Percentiles rank a stretch among this genome's conserved stretches.
phyloP scores from a whole-genome alignment of 2,329 filamentous ascomycete species.

The Talaromyces verruculosus region DNA sequence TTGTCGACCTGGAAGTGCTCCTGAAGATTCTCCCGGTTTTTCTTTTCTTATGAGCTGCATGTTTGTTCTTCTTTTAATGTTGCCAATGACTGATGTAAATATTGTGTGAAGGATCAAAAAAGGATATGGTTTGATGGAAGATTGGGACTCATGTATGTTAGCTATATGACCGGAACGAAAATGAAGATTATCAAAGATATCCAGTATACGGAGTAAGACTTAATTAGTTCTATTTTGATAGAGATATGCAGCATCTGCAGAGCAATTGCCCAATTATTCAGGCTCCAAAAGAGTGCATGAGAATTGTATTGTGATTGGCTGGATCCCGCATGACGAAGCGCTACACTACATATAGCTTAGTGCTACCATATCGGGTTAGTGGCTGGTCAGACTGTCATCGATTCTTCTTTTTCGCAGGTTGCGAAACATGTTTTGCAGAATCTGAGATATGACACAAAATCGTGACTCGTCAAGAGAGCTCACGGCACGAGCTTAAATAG shows the following conservation, averaged over 20 bases:
- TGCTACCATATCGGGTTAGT: not conserved
- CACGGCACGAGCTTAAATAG: not conserved
- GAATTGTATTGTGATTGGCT: not conserved
- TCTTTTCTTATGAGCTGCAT: not conserved
- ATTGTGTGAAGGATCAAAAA: not conserved
- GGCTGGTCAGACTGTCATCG: not conserved
- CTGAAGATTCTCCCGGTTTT: not conserved
- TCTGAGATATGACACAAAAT: not conserved
- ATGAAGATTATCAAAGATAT: not conserved
- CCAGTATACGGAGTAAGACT: not conserved
- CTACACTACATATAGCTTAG: not conserved
- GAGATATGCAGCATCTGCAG: not conserved
- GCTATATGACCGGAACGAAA: not conserved
- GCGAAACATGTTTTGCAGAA: not conserved
- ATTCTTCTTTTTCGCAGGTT: not conserved
- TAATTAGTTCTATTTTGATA: too few species aligned
- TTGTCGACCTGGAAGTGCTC: constrained; percentile 11
- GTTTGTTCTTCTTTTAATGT: not conserved
- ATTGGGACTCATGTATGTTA: not conserved
- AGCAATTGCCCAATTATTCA: not conserved
- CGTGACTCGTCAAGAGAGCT: not conserved
- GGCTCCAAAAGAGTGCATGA: not conserved
- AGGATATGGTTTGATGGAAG: not conserved
- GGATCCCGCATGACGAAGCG: not conserved
- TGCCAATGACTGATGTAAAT: constrained; percentile 6